Conservation (phyloP, 164 flowering plant genomes). For the Aristolochia fimbriata region DNA sequence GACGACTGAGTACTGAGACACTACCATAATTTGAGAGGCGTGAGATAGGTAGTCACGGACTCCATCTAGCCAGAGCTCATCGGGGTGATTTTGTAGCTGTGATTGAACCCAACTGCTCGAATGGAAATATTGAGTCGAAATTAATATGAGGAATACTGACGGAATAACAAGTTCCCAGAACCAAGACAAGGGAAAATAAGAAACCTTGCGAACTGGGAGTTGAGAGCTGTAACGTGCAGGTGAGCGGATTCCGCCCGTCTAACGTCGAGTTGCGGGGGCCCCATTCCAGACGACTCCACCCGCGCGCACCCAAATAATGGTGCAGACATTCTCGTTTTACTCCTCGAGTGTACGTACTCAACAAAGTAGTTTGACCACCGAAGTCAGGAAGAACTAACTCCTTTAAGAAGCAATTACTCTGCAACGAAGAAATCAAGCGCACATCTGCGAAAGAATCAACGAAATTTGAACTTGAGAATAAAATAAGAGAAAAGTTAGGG, state of each 20-base stretch:
- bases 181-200: neutral
- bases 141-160: neutral
- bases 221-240: slow-evolving; percentile 91
- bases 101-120: slow-evolving; percentile 79
- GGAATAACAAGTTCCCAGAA: neutral
- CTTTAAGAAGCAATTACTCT: too few relatives aligned
- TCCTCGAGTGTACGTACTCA: too few relatives aligned
- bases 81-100: slow-evolving; percentile 78
- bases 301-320: neutral
- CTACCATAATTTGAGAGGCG: slow-evolving; percentile 75
- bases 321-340: too few relatives aligned
- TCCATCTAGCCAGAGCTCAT: slow-evolving; percentile 99
- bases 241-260: slow-evolving; percentile 45
- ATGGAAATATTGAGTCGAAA: neutral
- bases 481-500: too few relatives aligned
- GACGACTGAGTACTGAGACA: slow-evolving; percentile 1
- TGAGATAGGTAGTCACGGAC: slow-evolving; percentile 64
- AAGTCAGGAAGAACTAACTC: too few relatives aligned
- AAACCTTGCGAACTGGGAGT: slow-evolving; percentile 87
- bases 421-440: too few relatives aligned
- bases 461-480: too few relatives aligned
- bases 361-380: too few relatives aligned
- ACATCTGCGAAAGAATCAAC: too few relatives aligned
- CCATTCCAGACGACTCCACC: slow-evolving; percentile 13
- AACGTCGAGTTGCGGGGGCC: slow-evolving; percentile 39